Conservation (phyloP, 495 filamentous ascomycete genomes). For the Tuber umbilicatum region DNA sequence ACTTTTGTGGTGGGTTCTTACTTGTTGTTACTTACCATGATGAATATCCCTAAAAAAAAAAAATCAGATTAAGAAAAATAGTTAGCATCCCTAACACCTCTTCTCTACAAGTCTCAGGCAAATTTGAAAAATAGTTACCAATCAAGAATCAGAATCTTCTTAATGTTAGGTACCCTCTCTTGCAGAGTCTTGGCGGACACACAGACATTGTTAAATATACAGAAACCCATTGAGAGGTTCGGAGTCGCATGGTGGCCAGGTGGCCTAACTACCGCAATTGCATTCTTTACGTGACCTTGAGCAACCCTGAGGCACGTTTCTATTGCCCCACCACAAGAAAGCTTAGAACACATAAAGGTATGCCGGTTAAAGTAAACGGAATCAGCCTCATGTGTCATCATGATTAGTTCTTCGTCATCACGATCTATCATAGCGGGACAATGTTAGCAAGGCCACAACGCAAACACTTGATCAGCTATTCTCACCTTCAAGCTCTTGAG, state of each 20-base stretch:
- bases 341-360: conserved; percentile 68
- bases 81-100: conserved; percentile 37
- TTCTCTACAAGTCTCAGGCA: not conserved
- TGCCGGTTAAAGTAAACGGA: conserved; percentile 84
- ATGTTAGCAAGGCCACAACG: conserved; percentile 22
- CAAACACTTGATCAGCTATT: conserved; percentile 29
- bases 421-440: conserved; percentile 43
- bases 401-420: conserved; percentile 57
- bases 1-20: not conserved
- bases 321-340: conserved; percentile 91
- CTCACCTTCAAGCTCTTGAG: conserved; percentile 54
- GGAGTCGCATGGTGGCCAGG: conserved; percentile 93
- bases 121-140: conserved; percentile 61
- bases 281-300: conserved; percentile 74
- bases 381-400: conserved; percentile 54
- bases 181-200: conserved; percentile 82
- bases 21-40: conserved; percentile 49
- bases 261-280: conserved; percentile 87
- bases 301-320: conserved; percentile 86
- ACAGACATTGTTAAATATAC: conserved; percentile 93
- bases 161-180: conserved; percentile 60
- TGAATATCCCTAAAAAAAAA: conserved; percentile 55
- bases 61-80: conserved; percentile 5
- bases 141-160: conserved; percentile 87
- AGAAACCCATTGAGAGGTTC: conserved; percentile 82